Evolutionary conservation across 179 eudicot genomes (phyloP), one percentile per base, ranked within the genome.

Genomic region (Silene noctiflora): DNA sequence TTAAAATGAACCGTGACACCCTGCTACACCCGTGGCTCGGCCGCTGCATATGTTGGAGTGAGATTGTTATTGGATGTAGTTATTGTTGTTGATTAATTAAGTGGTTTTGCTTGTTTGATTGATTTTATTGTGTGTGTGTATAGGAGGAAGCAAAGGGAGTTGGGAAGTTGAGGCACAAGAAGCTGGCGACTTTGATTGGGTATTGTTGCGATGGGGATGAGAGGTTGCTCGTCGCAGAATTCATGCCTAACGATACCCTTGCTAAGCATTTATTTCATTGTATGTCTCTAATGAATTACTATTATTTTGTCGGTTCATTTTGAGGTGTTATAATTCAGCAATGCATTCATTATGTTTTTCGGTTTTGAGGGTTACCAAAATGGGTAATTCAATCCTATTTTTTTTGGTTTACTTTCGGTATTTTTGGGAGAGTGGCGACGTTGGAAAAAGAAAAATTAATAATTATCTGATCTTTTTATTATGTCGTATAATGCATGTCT

Each of bases 171-270:
- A 88, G 93, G 80, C 90, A 90, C 46, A 88, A 86, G 72, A 88
- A 88, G 82, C 42, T 94, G 69, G 98, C 98, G 1, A 94, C 90
- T 87, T 82, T 94, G 87, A 89, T 94, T 67, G 98, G 98, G 6
- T 94, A 88, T 80, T 94, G 98, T 71, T 91, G 97, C 76, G 98
- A 94, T 55, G 97, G 97, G 9, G 93, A 94, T 71, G 97, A 94
- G 83, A 90, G 97, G 85, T 79, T 94, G 78, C 93, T 94, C 17
- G 98, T 94, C 29, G 98, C 98, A 10, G 98, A 94, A 81, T 94
- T 81, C 79, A 91, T 94, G 96, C 87, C 93, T 8, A 91, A 90
- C 76, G 96, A 94, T 79, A 91, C 95, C 7, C 94, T 94, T 75
- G 96, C 97, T 7, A 94, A 94, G 77, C 96, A 94, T 86, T 76